Evolutionary conservation across 2,329 filamentous ascomycete genomes (phyloP), one percentile per base, ranked within the genome.

Genomic region (Onygenales sp.): DNA sequence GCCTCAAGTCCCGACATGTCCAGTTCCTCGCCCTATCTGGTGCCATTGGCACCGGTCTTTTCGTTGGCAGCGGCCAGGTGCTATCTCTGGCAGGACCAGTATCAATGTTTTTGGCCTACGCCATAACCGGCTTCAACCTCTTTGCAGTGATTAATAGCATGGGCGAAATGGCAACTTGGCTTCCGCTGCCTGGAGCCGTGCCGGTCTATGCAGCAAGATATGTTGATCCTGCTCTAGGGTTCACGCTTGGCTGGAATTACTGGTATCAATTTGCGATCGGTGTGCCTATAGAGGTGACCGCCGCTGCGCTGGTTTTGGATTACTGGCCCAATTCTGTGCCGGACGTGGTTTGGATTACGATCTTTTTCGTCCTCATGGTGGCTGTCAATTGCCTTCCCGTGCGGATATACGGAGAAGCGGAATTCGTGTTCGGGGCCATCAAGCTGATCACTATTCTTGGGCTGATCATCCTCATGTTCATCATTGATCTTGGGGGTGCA

Each of bases 211-310:
- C 75, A 8, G 66, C 76, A 72, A 73, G 60, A 7, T 57, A 46
- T 43, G 53, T 57, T 5, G 54, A 57, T 38, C 53, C 55, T 9
- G 59, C 56, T 53, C 66, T 75, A 7, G 75, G 72, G 35, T 79
- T 77, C 51, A 73, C 75, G 1, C 62, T 79, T 17, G 73, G 75
- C 9, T 78, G 75, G 75, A 77, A 77, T 49, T 78, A 78, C 59
- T 78, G 73, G 73, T 77, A 75, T 57, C 68, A 75, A 52, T 72
- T 75, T n/a, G 72, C 73, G 36, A 76, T 78, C 50, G 74, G 72
- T 2, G 73, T 76, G n/a, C 71, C 73, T 2, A 70, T 75, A 56
- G 75, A 78, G 54, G 69, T 77, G 17, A 76, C 71, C 3, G 73
- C 68, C 5, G 72, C 72, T 21, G 72, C 70, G n/a, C 66, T 76